Evolutionary conservation across 148 eudicot species (phyloP).

Genomic region (Mesembryanthemum crystallinum): DNA sequence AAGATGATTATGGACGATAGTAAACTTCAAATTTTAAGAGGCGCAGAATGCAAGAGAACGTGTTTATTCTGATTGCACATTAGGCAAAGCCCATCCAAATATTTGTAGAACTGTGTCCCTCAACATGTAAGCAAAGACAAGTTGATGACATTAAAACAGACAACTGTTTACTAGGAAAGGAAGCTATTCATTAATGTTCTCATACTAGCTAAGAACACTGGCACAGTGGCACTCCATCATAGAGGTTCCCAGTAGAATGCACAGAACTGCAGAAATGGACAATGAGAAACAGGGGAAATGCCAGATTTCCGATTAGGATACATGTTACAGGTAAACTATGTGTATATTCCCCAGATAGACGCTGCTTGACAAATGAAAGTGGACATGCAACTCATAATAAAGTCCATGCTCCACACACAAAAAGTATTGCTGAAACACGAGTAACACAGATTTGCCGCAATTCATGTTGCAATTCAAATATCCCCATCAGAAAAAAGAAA

Average conservation of each 20-base stretch:
- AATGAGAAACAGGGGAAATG: not conserved
- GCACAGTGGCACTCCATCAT: not conserved
- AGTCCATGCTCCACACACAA: not conserved
- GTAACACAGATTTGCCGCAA: not conserved
- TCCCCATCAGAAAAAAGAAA: not conserved
- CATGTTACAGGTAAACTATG: no score
- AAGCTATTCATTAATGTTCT: not conserved
- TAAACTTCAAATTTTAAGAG: not conserved
- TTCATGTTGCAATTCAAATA: not conserved
- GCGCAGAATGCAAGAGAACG: not conserved
- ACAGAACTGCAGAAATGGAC: not conserved
- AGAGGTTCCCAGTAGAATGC: not conserved
- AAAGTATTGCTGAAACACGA: not conserved
- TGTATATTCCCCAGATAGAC: not conserved
- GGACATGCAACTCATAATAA: not conserved
- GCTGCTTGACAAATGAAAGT: not conserved
- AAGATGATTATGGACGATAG: not conserved
- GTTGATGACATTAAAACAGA: not conserved
- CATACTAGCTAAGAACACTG: not conserved
- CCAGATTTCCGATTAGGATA: not conserved
- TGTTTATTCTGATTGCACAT: not conserved
- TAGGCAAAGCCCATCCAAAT: not conserved
- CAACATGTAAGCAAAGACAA: not conserved
- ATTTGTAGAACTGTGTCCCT: not conserved
- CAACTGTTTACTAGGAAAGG: not conserved